These are phyloP conservation scores for Geosmithia flava DNA, from an alignment of 2,329 filamentous ascomycete species.

Conservation along the genomic window DNA sequence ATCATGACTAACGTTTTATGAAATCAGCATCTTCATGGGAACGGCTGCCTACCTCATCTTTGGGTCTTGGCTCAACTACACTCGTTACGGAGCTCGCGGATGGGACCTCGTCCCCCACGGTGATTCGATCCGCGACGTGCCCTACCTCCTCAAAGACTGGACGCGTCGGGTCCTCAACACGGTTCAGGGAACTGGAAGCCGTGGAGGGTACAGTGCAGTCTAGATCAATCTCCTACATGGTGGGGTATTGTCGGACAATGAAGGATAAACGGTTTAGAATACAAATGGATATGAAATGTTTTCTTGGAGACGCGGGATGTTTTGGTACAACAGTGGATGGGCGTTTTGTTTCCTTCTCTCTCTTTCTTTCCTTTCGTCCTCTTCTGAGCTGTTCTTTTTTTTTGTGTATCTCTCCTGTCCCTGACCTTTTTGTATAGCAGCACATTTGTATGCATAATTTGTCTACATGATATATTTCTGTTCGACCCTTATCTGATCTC, in stretches of 20 bases:
- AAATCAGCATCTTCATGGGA: conserved; percentile 63
- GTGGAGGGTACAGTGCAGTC: conserved; percentile 92
- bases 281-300: too few relatives aligned
- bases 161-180: conserved; percentile 67
- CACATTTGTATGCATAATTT: too few relatives aligned
- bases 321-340: too few relatives aligned
- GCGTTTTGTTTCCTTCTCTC: too few relatives aligned
- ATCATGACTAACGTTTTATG: conserved; percentile 8
- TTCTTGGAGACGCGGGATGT: too few relatives aligned
- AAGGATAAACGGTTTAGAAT: not conserved
- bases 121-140: conserved; percentile 82
- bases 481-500: too few relatives aligned
- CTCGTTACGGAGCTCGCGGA: conserved; percentile 83
- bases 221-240: conserved; percentile 24
- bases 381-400: too few relatives aligned
- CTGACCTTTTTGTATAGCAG: too few relatives aligned
- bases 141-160: conserved; percentile 88
- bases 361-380: too few relatives aligned
- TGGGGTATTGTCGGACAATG: too few relatives aligned
- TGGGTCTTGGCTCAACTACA: conserved; percentile 98
- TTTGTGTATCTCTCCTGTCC: too few relatives aligned
- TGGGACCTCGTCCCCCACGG: conserved; percentile 92
- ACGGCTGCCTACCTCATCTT: conserved; percentile 91
- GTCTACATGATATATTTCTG: too few relatives aligned
- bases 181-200: conserved; percentile 68